These are phyloP conservation scores for Forsythia viridissima DNA, from an alignment of 257 asterid species.

Conservation along the genomic window DNA sequence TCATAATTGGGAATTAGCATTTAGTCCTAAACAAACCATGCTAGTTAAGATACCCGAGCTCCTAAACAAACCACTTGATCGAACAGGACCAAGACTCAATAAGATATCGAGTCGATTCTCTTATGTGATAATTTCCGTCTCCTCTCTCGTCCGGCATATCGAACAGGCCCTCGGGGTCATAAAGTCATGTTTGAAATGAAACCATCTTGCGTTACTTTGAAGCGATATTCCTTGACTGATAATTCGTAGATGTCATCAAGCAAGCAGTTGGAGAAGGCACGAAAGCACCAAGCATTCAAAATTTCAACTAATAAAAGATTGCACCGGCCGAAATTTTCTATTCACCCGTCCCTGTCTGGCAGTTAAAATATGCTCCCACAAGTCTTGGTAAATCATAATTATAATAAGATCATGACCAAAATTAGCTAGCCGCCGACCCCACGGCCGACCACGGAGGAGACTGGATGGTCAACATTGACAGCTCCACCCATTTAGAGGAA, in stretches of 20 bases:
- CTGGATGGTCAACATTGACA: constrained; percentile 2
- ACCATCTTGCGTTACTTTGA: constrained; percentile 10
- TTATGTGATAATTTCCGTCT: not conserved
- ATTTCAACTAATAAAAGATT: constrained; percentile 11
- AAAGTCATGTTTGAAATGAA: not conserved
- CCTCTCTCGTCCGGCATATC: not conserved
- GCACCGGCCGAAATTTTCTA: constrained; percentile 20
- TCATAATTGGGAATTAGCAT: too few relatives aligned
- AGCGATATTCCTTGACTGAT: constrained; percentile 9
- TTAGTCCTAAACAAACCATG: too few relatives aligned
- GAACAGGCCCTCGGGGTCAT: not conserved
- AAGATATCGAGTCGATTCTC: not conserved
- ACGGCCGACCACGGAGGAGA: not conserved
- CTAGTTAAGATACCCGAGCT: too few relatives aligned
- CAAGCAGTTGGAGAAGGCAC: constrained; percentile 36
- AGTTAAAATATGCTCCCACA: constrained; percentile 26
- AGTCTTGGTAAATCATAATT: constrained; percentile 27
- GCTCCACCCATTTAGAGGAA: not conserved
- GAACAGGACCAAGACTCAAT: too few relatives aligned
- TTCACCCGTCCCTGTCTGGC: constrained; percentile 32
- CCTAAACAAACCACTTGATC: too few relatives aligned
- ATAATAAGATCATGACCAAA: constrained; percentile 10
- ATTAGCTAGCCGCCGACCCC: constrained; percentile 34
- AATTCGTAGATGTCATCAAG: constrained; percentile 18
- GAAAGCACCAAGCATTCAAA: constrained; percentile 27